These are phyloP conservation scores for Ophiostoma sp. DNA, from an alignment of 2,329 filamentous ascomycete genomes.

Conservation along the genomic window DNA sequence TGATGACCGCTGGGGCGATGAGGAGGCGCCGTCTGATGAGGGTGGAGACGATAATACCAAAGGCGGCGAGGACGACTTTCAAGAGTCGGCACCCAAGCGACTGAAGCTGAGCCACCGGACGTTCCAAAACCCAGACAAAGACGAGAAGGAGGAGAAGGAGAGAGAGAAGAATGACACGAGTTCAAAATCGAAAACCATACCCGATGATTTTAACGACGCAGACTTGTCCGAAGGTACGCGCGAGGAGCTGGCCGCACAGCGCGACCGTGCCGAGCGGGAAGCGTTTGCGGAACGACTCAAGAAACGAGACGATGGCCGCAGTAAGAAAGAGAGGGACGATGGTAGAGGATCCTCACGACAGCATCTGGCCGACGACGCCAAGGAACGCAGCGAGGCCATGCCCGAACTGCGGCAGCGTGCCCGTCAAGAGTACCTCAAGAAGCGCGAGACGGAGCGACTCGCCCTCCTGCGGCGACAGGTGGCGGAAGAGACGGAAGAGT, in stretches of 20 bases:
- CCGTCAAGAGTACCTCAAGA: slow-evolving; percentile 89
- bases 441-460: slow-evolving; percentile 82
- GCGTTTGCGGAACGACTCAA: slow-evolving; percentile 76
- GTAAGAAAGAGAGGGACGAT: slow-evolving; percentile 57
- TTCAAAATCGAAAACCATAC: neutral
- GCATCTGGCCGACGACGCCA: slow-evolving; percentile 65
- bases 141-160: slow-evolving; percentile 23
- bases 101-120: slow-evolving; percentile 58
- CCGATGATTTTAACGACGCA: slow-evolving; percentile 40
- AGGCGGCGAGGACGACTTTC: slow-evolving; percentile 56
- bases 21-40: slow-evolving; percentile 53
- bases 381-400: slow-evolving; percentile 69
- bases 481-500: slow-evolving; percentile 79
- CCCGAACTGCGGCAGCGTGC: slow-evolving; percentile 80
- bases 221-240: slow-evolving; percentile 62
- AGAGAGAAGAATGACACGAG: neutral
- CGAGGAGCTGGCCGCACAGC: slow-evolving; percentile 59
- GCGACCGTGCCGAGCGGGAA: slow-evolving; percentile 73
- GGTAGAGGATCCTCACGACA: slow-evolving; percentile 56
- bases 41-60: slow-evolving; percentile 31
- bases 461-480: slow-evolving; percentile 89
- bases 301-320: slow-evolving; percentile 68
- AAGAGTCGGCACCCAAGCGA: slow-evolving; percentile 70
- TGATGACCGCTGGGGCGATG: slow-evolving; percentile 80
- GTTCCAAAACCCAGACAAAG: slow-evolving; percentile 45